phyloP scores from a whole-genome alignment of 148 eudicot species.

The Linanthus parryae region DNA sequence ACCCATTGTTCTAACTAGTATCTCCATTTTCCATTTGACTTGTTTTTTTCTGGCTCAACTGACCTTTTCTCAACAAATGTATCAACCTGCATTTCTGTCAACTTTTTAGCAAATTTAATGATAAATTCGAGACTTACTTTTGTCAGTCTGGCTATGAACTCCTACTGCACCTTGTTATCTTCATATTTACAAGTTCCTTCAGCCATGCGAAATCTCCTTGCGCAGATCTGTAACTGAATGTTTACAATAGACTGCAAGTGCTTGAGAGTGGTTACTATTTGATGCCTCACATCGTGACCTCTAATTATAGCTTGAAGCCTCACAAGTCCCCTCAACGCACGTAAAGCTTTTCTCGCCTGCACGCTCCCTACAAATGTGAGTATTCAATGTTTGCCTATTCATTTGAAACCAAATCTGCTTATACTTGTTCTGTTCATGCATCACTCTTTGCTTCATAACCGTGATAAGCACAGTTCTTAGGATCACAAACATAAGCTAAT shows the following conservation, averaged over 20 bases:
- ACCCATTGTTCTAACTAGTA: conserved; percentile 53
- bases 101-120: neutral
- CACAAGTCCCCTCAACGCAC: conserved; percentile 77
- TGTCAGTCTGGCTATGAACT: conserved; percentile 23
- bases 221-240: conserved; percentile 62
- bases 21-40: conserved; percentile 48
- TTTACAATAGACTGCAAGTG: conserved; percentile 64
- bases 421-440: too few species aligned
- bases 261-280: conserved; percentile 55
- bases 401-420: too few species aligned
- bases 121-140: conserved; percentile 14
- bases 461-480: too few species aligned
- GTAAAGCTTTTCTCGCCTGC: conserved; percentile 77
- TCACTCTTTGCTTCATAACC: too few species aligned
- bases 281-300: conserved; percentile 65
- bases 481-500: too few species aligned
- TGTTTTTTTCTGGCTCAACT: conserved; percentile 58
- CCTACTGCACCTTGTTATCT: conserved; percentile 12
- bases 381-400: too few species aligned
- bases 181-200: conserved; percentile 15
- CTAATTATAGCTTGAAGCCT: conserved; percentile 75
- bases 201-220: conserved; percentile 39
- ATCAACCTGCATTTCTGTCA: conserved; percentile 41
- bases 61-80: conserved; percentile 38
- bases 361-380: neutral